Evolutionary conservation across 2,329 filamentous ascomycete genomes (phyloP).

Genomic region (Penicillium aurantiogriseum): DNA sequence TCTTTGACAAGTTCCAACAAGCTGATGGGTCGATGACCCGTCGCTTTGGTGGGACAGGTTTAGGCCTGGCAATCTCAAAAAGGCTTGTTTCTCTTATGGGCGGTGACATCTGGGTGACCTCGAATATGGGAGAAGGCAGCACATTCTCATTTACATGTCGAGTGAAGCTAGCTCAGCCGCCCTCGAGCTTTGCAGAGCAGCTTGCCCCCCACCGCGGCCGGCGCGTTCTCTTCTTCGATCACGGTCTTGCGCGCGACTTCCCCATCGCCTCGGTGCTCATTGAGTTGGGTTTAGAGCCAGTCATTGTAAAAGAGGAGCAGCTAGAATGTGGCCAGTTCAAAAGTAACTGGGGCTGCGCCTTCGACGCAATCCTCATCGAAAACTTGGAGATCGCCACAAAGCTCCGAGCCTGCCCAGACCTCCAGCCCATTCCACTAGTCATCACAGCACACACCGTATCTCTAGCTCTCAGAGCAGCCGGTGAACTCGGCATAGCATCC

Average conservation of each 20-base stretch:
- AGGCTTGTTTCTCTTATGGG: slow-evolving; percentile 91
- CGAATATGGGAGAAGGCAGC: slow-evolving; percentile 80
- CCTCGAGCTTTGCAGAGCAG: slow-evolving; percentile 70
- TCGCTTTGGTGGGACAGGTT: slow-evolving; percentile 88
- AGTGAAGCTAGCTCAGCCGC: slow-evolving; percentile 74
- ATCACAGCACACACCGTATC: slow-evolving; percentile 82
- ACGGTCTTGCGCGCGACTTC: slow-evolving; percentile 72
- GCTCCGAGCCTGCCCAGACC: slow-evolving; percentile 78
- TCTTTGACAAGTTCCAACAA: slow-evolving; percentile 97
- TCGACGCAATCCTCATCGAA: slow-evolving; percentile 90
- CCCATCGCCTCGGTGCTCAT: slow-evolving; percentile 72
- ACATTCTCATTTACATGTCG: slow-evolving; percentile 91
- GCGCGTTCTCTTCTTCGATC: slow-evolving; percentile 86
- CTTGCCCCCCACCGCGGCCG: slow-evolving; percentile 82
- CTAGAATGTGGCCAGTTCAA: slow-evolving; percentile 53
- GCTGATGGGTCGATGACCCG: slow-evolving; percentile 92
- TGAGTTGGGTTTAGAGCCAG: slow-evolving; percentile 71
- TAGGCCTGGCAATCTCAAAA: slow-evolving; percentile 93
- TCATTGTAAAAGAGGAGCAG: slow-evolving; percentile 69
- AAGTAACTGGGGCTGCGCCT: slow-evolving; percentile 57
- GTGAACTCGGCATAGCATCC: slow-evolving; percentile 88
- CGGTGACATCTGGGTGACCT: slow-evolving; percentile 90
- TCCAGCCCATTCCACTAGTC: slow-evolving; percentile 92
- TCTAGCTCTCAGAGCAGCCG: slow-evolving; percentile 82
- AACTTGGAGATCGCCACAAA: slow-evolving; percentile 80